Percentiles rank a stretch among this genome's conserved stretches.
Evolutionary conservation across 257 asterid genomes (phyloP).

Genomic region (Salvia splendens): DNA sequence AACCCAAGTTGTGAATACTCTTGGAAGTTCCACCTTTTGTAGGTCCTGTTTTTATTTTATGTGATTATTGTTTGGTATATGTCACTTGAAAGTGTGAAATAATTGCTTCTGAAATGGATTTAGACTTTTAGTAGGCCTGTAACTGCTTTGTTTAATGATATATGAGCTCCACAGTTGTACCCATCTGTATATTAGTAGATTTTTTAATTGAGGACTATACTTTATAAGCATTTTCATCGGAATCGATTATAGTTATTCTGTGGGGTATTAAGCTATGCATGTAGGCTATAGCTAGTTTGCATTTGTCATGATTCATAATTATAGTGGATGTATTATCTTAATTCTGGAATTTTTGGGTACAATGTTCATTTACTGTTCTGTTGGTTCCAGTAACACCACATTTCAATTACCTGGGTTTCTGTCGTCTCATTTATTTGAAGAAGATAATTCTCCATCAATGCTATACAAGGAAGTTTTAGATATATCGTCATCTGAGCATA

Average conservation of each 20-base stretch:
- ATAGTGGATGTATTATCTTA: slow-evolving; percentile 3
- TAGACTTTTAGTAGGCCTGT: not conserved
- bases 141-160: not conserved
- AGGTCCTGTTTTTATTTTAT: not conserved
- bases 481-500: slow-evolving; percentile 51
- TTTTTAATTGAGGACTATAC: slow-evolving; percentile 10
- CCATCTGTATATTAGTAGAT: not conserved
- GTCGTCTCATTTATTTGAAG: slow-evolving; percentile 48
- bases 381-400: slow-evolving; percentile 62
- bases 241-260: not conserved
- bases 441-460: slow-evolving; percentile 45
- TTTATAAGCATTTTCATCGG: slow-evolving; percentile 4
- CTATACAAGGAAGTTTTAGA: slow-evolving; percentile 44
- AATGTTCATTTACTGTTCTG: slow-evolving; percentile 23
- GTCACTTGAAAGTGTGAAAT: not conserved
- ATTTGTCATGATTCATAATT: slow-evolving; percentile 16
- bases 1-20: not conserved
- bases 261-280: slow-evolving; percentile 23
- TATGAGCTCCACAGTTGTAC: not conserved
- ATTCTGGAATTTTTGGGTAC: slow-evolving; percentile 23
- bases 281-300: slow-evolving; percentile 11
- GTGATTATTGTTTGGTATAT: slow-evolving; percentile 21
- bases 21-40: not conserved
- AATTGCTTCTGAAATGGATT: slow-evolving; percentile 14
- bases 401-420: slow-evolving; percentile 64